Percentiles rank a stretch among this genome's conserved stretches.
Conservation (phyloP, 345 rosid genomes). For the Eucalyptus polybractea region DNA sequence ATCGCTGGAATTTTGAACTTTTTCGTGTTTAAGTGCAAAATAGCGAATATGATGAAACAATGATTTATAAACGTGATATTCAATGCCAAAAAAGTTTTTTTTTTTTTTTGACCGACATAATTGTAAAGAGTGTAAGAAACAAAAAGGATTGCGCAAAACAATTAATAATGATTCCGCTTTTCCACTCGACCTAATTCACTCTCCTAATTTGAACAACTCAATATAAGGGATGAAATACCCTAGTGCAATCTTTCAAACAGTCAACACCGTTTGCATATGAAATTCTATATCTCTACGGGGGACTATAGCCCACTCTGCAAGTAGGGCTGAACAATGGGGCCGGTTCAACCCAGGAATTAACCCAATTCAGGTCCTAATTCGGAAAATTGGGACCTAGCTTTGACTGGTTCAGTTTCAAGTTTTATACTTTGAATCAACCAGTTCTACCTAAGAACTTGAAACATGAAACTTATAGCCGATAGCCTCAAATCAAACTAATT, state of each 20-base stretch:
- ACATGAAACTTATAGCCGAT: background rate
- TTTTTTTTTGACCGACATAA: background rate
- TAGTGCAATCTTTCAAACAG: background rate
- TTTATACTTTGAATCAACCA: rapidly evolving
- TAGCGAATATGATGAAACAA: background rate
- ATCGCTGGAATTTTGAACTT: background rate
- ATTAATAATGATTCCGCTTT: background rate
- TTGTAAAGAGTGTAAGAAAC: background rate
- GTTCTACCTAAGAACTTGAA: background rate
- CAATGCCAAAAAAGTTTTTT: background rate
- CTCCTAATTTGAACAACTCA: background rate
- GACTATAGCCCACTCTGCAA: background rate
- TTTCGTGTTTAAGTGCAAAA: background rate
- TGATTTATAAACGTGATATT: background rate
- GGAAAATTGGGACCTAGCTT: background rate
- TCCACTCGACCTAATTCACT: background rate
- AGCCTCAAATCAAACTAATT: rapidly evolving
- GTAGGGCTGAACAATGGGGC: background rate
- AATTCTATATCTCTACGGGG: background rate
- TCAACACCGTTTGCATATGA: background rate
- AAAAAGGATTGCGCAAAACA: background rate
- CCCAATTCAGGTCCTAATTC: background rate
- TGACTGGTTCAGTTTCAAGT: background rate
- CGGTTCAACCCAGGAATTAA: background rate
- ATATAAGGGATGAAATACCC: background rate